phyloP scores from a whole-genome alignment of 2,329 filamentous ascomycete species.

The Xylariaceae sp. region DNA sequence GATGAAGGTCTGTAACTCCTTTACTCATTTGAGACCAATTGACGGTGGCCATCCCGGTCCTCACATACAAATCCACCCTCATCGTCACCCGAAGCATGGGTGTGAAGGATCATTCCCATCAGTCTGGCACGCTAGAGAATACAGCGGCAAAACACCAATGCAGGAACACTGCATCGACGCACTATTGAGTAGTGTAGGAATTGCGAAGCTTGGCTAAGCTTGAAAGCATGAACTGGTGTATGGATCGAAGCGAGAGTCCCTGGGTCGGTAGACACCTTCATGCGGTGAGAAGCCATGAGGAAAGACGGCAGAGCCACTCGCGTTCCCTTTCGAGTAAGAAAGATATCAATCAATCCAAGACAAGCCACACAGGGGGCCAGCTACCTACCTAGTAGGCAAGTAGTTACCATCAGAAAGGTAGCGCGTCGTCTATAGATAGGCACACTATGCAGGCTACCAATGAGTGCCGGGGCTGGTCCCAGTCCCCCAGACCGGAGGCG shows the following conservation, averaged over 20 bases:
- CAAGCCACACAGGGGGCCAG: no score
- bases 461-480: background rate
- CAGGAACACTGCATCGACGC: constrained; percentile 20
- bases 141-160: constrained; percentile 13
- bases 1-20: no score
- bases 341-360: no score
- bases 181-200: background rate
- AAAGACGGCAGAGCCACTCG: no score
- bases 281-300: no score
- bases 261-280: no score
- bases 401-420: background rate
- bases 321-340: no score
- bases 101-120: constrained; percentile 12
- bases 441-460: background rate
- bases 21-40: no score
- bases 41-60: no score
- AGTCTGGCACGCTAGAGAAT: constrained; percentile 22
- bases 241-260: no score
- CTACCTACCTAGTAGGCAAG: background rate
- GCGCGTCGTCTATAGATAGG: background rate
- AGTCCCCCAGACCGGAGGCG: background rate
- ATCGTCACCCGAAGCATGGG: constrained; percentile 1
- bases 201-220: background rate
- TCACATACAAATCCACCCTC: no score
- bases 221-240: background rate